Percentiles rank a stretch among this genome's conserved stretches.
Evolutionary conservation across 225 moss, liverwort and hornwort species (phyloP).

Genomic region (Climacium dendroides): DNA sequence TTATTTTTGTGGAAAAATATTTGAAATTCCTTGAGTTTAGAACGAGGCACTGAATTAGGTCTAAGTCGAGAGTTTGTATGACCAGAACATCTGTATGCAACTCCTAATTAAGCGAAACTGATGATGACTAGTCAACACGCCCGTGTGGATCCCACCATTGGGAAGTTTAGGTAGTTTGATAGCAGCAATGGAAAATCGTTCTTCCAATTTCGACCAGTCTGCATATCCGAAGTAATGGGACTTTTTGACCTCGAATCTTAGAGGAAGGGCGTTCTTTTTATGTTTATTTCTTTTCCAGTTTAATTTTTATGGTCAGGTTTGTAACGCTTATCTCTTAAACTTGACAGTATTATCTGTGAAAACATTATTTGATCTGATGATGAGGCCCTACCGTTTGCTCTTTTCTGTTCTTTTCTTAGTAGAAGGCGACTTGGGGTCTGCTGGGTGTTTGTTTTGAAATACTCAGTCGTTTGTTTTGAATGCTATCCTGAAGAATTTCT

Average conservation of each 20-base stretch:
- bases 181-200: neutral
- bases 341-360: neutral
- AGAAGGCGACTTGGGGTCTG: neutral
- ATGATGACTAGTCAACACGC: neutral
- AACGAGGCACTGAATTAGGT: slow-evolving; percentile 2
- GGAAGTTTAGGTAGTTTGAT: neutral
- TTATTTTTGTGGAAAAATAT: neutral
- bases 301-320: neutral
- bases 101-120: neutral
- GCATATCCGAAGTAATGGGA: neutral
- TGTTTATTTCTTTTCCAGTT: neutral
- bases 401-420: neutral
- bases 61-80: neutral
- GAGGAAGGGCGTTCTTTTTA: neutral
- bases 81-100: neutral
- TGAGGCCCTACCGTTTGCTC: neutral
- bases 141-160: neutral
- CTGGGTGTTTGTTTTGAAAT: neutral
- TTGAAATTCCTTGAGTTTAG: neutral
- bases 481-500: neutral
- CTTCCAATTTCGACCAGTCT: neutral
- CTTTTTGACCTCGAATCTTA: neutral
- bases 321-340: neutral
- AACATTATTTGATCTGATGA: neutral
- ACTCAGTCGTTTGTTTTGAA: neutral